These are phyloP conservation scores for Buddleja alternifolia DNA, from an alignment of 257 asterid genomes.

Conservation along the genomic window DNA sequence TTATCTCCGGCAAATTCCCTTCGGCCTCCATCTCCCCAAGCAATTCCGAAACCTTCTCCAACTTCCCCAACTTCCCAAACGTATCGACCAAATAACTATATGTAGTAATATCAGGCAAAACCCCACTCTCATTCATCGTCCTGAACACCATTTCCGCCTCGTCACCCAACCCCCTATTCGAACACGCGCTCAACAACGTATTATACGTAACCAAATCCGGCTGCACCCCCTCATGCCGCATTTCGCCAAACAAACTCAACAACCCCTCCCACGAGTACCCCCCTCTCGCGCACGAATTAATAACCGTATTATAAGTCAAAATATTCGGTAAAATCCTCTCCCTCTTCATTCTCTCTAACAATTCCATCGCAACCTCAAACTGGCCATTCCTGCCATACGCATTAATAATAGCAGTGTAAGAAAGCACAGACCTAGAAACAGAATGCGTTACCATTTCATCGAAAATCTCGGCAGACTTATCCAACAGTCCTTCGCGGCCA, in stretches of 20 bases:
- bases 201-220: constrained; percentile 95
- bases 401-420: constrained; percentile 84
- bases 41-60: constrained; percentile 80
- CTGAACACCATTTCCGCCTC: constrained; percentile 97
- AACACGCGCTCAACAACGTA: constrained; percentile 83
- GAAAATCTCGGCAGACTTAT: constrained; percentile 81
- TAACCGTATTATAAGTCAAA: constrained; percentile 86
- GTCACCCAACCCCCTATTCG: constrained; percentile 76
- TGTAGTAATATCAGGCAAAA: constrained; percentile 80
- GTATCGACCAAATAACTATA: constrained; percentile 82
- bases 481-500: constrained; percentile 85
- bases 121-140: constrained; percentile 95
- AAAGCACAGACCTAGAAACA: constrained; percentile 66
- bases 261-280: constrained; percentile 97
- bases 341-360: constrained; percentile 76
- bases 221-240: constrained; percentile 93
- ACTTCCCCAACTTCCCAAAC: constrained; percentile 67
- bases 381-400: constrained; percentile 91
- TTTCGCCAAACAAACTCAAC: constrained; percentile 89
- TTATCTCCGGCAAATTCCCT: constrained; percentile 84
- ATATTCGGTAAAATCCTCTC: constrained; percentile 78
- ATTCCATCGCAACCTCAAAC: constrained; percentile 64
- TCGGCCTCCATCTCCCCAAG: constrained; percentile 81
- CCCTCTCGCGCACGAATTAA: constrained; percentile 89
- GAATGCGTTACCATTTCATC: constrained; percentile 76